A percentile compares a stretch with the other conserved stretches of the same genome.
These are phyloP conservation scores for Rhodotorula mucilaginosa DNA, from an alignment of 1,284 basidiomycete genomes.

Conservation along the genomic window DNA sequence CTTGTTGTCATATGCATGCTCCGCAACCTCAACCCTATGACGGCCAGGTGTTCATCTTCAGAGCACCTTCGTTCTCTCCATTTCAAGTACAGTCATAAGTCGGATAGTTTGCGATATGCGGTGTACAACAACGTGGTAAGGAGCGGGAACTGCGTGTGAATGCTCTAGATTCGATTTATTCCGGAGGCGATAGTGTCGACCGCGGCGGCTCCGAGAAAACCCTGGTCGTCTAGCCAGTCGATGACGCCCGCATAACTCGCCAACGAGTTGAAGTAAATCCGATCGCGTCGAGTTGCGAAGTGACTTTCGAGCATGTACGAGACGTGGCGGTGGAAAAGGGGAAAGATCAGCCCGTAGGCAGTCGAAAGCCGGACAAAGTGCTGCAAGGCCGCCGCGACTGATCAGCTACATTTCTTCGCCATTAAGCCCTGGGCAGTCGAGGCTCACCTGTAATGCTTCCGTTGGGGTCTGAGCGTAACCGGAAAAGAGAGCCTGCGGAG, in stretches of 20 bases:
- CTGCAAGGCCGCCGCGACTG: constrained; percentile 41
- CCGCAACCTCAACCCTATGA: not conserved
- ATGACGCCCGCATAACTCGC: constrained; percentile 53
- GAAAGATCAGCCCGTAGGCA: constrained; percentile 56
- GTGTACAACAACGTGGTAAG: too few species aligned
- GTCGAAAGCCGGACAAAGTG: constrained; percentile 54
- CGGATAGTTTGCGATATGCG: too few species aligned
- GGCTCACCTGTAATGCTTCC: constrained; percentile 52
- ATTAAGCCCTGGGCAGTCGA: not conserved
- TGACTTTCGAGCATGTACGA: constrained; percentile 59
- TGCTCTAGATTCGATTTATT: not conserved
- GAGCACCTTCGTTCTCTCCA: too few species aligned
- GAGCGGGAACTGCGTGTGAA: not conserved
- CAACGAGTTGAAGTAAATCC: constrained; percentile 57
- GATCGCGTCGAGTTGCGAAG: constrained; percentile 52
- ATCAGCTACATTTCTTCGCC: too few species aligned
- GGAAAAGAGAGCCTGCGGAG: constrained; percentile 56
- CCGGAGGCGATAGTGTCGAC: not conserved
- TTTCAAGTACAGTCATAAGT: too few species aligned
- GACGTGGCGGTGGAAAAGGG: constrained; percentile 56
- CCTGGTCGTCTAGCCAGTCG: constrained; percentile 52
- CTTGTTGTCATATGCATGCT: constrained; percentile 2
- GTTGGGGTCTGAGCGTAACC: constrained; percentile 56
- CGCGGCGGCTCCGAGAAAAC: not conserved
- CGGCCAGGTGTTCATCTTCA: too few species aligned